Percentiles rank a stretch among this genome's conserved stretches.
phyloP scores from a whole-genome alignment of 768 basidiomycete species.

The Postia placenta region DNA sequence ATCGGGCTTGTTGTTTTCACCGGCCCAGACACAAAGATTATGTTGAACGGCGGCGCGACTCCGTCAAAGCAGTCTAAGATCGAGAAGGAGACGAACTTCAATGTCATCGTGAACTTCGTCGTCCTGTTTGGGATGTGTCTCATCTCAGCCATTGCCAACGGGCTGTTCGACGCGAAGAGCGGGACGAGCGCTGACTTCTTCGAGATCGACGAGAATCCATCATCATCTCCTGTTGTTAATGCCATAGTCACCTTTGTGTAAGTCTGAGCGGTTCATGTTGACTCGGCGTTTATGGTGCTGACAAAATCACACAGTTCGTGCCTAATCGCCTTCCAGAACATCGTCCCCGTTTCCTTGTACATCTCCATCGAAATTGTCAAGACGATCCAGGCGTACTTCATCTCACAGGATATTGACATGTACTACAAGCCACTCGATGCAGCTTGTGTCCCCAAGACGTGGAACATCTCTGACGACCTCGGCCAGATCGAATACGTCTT shows the following conservation, averaged over 20 bases:
- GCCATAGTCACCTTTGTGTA: constrained; percentile 89
- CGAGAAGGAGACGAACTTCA: constrained; percentile 97
- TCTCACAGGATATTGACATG: constrained; percentile 94
- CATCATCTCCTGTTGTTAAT: constrained; percentile 57
- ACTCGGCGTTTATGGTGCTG: background rate
- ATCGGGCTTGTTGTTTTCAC: constrained; percentile 94
- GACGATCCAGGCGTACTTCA: constrained; percentile 96
- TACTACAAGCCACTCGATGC: constrained; percentile 86
- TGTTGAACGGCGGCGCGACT: constrained; percentile 87
- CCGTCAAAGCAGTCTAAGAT: constrained; percentile 98
- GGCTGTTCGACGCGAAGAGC: constrained; percentile 52
- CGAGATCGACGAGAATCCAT: constrained; percentile 60
- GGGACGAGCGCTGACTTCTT: constrained; percentile 69
- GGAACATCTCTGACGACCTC: constrained; percentile 98
- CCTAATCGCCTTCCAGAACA: constrained; percentile 96
- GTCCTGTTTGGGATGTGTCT: constrained; percentile 74
- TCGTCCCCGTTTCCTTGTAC: constrained; percentile 92
- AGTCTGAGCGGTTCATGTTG: constrained; percentile 27
- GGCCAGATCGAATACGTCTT: constrained; percentile 97
- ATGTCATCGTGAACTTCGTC: constrained; percentile 90
- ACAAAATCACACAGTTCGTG: constrained; percentile 54
- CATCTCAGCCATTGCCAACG: constrained; percentile 69
- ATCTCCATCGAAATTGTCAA: constrained; percentile 98
- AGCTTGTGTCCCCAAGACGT: constrained; percentile 90
- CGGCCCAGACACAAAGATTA: constrained; percentile 88